A percentile compares a stretch with the other conserved stretches of the same genome.
These are phyloP conservation scores for Ophiocordyceps unilateralis DNA, from an alignment of 2,329 filamentous ascomycete genomes.

Conservation along the genomic window DNA sequence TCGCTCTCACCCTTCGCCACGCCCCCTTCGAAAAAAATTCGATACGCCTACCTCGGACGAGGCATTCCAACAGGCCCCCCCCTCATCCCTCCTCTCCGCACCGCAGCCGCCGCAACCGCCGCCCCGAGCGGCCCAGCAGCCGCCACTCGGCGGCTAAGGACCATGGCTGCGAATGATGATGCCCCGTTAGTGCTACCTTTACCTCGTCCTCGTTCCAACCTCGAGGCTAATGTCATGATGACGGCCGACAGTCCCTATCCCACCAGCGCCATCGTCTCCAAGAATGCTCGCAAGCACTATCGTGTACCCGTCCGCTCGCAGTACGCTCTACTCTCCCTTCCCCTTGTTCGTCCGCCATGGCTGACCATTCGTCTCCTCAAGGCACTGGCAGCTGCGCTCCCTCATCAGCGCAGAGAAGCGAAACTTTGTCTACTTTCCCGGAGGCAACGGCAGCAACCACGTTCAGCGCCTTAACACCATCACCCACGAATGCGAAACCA, in stretches of 20 bases:
- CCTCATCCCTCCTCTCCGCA: background rate
- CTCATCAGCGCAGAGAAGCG: slow-evolving; percentile 68
- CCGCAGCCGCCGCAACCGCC: background rate
- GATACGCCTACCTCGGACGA: no score
- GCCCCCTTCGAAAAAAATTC: no score
- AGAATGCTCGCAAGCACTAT: slow-evolving; percentile 47
- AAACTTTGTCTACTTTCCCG: slow-evolving; percentile 72
- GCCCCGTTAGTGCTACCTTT: slow-evolving; percentile 25
- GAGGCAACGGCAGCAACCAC: slow-evolving; percentile 46
- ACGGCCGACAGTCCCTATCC: slow-evolving; percentile 37
- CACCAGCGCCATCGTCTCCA: slow-evolving; percentile 46
- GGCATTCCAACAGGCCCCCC: background rate
- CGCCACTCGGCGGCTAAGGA: slow-evolving; percentile 2
- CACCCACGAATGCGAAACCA: slow-evolving; percentile 53
- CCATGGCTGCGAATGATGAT: slow-evolving; percentile 39
- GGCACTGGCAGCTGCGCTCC: slow-evolving; percentile 79
- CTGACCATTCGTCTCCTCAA: slow-evolving; percentile 13
- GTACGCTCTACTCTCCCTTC: slow-evolving; percentile 23
- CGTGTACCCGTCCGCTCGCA: slow-evolving; percentile 47
- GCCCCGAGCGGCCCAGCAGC: slow-evolving; percentile 1
- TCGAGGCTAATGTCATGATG: slow-evolving; percentile 1
- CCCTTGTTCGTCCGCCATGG: no score
- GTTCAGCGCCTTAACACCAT: slow-evolving; percentile 53
- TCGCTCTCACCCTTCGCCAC: background rate
- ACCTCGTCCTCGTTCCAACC: background rate